phyloP scores from a whole-genome alignment of 1,284 basidiomycete species.

The Rhodotorula mucilaginosa region DNA sequence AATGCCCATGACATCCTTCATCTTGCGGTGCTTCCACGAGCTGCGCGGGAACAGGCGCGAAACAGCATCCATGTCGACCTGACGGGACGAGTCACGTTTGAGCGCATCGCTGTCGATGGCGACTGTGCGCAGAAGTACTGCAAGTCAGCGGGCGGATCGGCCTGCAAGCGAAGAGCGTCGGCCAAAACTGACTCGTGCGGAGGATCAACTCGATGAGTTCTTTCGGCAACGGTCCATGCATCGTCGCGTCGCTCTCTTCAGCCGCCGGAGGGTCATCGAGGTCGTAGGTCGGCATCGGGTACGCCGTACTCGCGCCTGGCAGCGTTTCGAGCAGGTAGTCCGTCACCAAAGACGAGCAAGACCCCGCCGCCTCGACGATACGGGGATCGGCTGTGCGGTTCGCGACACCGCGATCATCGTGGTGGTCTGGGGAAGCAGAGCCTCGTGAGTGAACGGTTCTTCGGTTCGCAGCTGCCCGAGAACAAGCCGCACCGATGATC shows the following conservation, averaged over 20 bases:
- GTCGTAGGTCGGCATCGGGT: not conserved
- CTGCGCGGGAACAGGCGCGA: constrained; percentile 28
- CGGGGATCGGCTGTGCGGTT: constrained; percentile 44
- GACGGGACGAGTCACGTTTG: constrained; percentile 15
- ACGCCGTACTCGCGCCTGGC: constrained; percentile 9
- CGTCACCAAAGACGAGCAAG: constrained; percentile 47
- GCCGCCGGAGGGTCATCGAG: too few species aligned
- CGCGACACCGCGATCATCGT: constrained; percentile 46
- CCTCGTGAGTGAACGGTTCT: constrained; percentile 8
- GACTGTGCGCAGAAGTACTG: constrained; percentile 1
- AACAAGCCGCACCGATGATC: not conserved
- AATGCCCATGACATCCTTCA: constrained; percentile 42
- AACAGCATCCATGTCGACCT: constrained; percentile 28
- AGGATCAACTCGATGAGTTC: constrained; percentile 41
- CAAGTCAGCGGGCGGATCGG: not conserved
- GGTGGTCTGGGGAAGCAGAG: constrained; percentile 46
- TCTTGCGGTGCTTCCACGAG: constrained; percentile 21
- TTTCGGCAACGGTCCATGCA: constrained; percentile 19
- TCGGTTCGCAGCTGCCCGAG: too few species aligned
- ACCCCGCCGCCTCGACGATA: constrained; percentile 44
- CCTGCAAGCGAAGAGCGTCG: too few species aligned
- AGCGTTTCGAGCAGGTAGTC: constrained; percentile 34
- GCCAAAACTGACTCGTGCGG: constrained; percentile 30
- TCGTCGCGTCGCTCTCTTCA: not conserved
- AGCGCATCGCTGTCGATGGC: constrained; percentile 40